phyloP scores from a whole-genome alignment of 2,329 filamentous ascomycete genomes.

The Juglanconis juglandina region DNA sequence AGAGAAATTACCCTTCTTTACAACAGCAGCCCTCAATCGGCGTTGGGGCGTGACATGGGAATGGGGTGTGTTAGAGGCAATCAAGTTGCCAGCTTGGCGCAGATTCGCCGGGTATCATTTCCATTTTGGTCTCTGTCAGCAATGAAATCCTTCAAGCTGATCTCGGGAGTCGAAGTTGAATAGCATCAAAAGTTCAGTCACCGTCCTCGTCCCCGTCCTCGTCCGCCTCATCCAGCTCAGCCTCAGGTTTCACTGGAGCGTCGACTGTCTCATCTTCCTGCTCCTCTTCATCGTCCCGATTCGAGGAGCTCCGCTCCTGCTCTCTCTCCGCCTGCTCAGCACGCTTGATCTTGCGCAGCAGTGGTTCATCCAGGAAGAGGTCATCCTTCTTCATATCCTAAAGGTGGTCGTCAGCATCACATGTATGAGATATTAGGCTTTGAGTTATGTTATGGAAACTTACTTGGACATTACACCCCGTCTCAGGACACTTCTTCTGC shows the following conservation, averaged over 20 bases:
- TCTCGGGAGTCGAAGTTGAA: too few species aligned
- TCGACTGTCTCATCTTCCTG: neutral
- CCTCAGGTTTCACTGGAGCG: neutral
- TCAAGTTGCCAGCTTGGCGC: neutral
- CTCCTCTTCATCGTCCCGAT: conserved; percentile 32
- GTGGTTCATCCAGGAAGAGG: conserved; percentile 53
- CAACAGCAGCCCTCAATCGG: too few species aligned
- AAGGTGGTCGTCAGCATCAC: conserved; percentile 7
- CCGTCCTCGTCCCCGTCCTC: neutral
- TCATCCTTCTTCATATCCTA: conserved; percentile 43
- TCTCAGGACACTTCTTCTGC: conserved; percentile 57
- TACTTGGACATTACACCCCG: conserved; percentile 58
- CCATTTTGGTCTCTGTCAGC: neutral
- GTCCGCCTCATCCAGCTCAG: neutral
- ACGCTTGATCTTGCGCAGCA: conserved; percentile 57
- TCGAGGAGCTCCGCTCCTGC: conserved; percentile 42
- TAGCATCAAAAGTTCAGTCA: neutral
- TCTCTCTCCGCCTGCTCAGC: conserved; percentile 41
- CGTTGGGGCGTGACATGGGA: too few species aligned
- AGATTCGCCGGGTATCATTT: neutral
- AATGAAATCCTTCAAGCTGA: neutral
- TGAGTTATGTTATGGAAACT: conserved; percentile 15
- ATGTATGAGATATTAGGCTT: neutral
- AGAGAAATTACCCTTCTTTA: too few species aligned
- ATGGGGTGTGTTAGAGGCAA: too few species aligned